Evolutionary conservation across 345 rosid species (phyloP), one percentile per base, ranked within the genome.

Genomic region (Citrus unshiu): DNA sequence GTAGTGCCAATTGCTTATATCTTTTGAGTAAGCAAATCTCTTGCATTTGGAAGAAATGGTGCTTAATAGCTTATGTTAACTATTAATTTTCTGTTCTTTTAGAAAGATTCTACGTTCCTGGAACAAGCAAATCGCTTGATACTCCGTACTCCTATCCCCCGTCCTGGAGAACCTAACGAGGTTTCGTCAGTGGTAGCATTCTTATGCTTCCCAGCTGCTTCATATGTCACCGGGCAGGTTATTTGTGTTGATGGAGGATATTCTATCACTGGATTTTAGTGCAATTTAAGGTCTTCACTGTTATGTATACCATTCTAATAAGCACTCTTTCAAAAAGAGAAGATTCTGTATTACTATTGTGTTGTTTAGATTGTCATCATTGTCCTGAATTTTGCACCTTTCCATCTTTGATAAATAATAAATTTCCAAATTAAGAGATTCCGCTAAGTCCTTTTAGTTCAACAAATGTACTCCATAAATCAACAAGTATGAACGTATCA

Each of bases 201-300:
- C 75, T 87, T 89, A 54, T 85, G 90, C 80, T 77, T 89, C 2
- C 88, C 88, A 3, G 88, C 88, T 13, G 90, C 91, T 62, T 87
- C 91, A 6, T 89, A 89, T 69, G 75, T 87, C 71, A 89, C 91
- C 0, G 90, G 90, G 2, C 90, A 89, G 77, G 80, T 81, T 77
- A 75, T 84, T 7, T 68, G 80, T 22, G 86, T 87, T 40, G 88
- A 87, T 49, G 58, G 73, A 24, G 73, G 57, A 43, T 69, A 13
- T 10, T 24, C 73, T 0, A 25, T 46, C 5, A 4, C 18, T 27
- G 57, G 57, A 6, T 43, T 40, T 25, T 24, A 43, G 13, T 34
- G 37, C 37, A 34, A 34, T 34, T 34, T 34, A 34, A 34, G 37
- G 37, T 34, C 37, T 5, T 34, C 37, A 34, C 37, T 34, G 37